These are phyloP conservation scores for Dalbergia cochinchinensis DNA, from an alignment of 306 rosid species.

Conservation along the genomic window DNA sequence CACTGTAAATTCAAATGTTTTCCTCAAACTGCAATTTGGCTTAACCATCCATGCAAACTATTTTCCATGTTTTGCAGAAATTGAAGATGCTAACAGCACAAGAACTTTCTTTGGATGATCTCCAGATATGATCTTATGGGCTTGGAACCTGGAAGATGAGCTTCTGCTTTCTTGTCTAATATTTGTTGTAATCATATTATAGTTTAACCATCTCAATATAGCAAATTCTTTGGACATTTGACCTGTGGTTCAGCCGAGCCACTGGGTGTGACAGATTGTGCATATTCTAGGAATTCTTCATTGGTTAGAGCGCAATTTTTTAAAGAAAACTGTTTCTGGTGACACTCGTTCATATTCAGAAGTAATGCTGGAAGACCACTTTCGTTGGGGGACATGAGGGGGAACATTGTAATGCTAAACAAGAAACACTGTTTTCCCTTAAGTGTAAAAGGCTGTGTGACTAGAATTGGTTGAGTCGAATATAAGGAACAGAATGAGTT, in stretches of 20 bases:
- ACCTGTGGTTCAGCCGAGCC: constrained; percentile 40
- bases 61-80: constrained; percentile 65
- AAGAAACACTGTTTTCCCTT: constrained; percentile 9
- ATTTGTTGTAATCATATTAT: constrained; percentile 53
- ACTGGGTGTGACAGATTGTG: constrained; percentile 50
- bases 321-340: constrained; percentile 16
- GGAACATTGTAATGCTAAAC: constrained; percentile 4
- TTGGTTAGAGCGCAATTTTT: constrained; percentile 37
- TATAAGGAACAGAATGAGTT: neutral
- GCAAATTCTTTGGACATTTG: constrained; percentile 54
- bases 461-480: constrained; percentile 10
- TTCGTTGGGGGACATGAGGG: neutral
- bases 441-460: neutral
- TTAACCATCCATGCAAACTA: constrained; percentile 24
- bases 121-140: constrained; percentile 66
- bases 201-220: constrained; percentile 44
- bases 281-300: constrained; percentile 51
- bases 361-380: neutral
- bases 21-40: constrained; percentile 23
- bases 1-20: constrained; percentile 19
- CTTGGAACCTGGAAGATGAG: constrained; percentile 43
- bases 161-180: constrained; percentile 35
- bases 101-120: constrained; percentile 93
- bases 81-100: constrained; percentile 75
- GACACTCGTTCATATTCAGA: neutral